Conservation (phyloP, 2,329 filamentous ascomycete species). For the Fusarium chaquense region DNA sequence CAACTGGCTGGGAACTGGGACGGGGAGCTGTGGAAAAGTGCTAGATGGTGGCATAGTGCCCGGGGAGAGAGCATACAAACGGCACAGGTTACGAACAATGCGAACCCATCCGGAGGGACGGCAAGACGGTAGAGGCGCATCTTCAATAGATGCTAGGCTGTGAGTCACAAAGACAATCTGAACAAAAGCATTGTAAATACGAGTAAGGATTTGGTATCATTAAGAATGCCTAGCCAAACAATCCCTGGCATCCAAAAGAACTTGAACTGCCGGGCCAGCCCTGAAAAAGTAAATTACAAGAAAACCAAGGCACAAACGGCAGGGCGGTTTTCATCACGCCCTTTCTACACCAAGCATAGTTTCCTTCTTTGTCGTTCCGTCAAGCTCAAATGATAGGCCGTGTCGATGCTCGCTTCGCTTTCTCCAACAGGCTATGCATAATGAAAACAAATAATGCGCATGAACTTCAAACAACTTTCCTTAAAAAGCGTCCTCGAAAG, state of each 20-base stretch:
- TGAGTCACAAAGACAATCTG: constrained; percentile 39
- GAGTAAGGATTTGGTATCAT: constrained; percentile 52
- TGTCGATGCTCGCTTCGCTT: constrained; percentile 35
- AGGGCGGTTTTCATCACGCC: constrained; percentile 48
- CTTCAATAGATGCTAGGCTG: background rate
- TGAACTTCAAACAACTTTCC: background rate
- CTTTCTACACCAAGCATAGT: constrained; percentile 41
- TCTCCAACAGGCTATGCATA: constrained; percentile 21
- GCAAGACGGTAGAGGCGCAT: constrained; percentile 1
- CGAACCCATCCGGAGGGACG: background rate
- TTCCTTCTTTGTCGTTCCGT: constrained; percentile 17
- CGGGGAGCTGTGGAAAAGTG: constrained; percentile 53
- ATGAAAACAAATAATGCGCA: constrained; percentile 21
- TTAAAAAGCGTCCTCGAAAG: constrained; percentile 85
- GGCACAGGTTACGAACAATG: constrained; percentile 3
- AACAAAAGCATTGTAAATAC: constrained; percentile 34
- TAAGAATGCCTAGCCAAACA: constrained; percentile 49
- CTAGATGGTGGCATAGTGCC: constrained; percentile 49
- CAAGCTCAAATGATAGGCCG: constrained; percentile 26
- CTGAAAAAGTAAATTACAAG: constrained; percentile 26
- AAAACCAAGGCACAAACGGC: constrained; percentile 34
- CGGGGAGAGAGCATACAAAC: constrained; percentile 44
- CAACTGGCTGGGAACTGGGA: constrained; percentile 53
- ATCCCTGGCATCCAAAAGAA: constrained; percentile 40
- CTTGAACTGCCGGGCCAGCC: constrained; percentile 31